Evolutionary conservation across 805 yeast species (phyloP), one percentile per base, ranked within the genome.

Genomic region (Suhomyces xylopsoci): DNA sequence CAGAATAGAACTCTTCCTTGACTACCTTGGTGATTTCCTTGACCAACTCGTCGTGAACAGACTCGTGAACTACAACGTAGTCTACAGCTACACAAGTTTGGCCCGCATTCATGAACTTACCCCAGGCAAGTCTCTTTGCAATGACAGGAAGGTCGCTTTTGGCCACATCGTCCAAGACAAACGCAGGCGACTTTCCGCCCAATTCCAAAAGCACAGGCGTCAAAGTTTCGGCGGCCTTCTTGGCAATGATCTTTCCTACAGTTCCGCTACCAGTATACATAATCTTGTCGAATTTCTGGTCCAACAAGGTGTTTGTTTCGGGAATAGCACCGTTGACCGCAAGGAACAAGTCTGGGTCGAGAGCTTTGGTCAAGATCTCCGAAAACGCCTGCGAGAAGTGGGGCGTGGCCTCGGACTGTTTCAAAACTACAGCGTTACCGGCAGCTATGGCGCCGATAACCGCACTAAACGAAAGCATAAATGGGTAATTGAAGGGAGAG

Each of bases 81-180:
- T 93, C 98, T 7, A 92, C 87, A 8, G 96, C 88, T 40, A 90
- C 88, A 73, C 97, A 92, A 2, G 94, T 84, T 72, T 92, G 98
- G 15, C 98, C 98, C 15, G 88, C 81, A 65, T 90, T 93, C 30
- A 81, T 70, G 63, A 85, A 86, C 59, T 86, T 82, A 15, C 92
- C 93, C 88, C 94, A 89, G 1, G 80, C 78, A 14, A 90, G 70
- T 68, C 97, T 81, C 57, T 78, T 79, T 24, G 90, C 74, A 42
- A 77, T 57, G 1, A 71, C 67, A 8, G 69, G 62, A 36, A 83
- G 59, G 52, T 81, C 76, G n/a, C 59, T 64, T 52, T 76, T 74
- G 12, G 71, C 71, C 48, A 78, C 70, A 56, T 73, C 75, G 46
- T 73, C 78, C 49, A 90, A 79, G 9, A 92, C 73, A 60, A 91